Base-by-base conservation (phyloP, 345 rosid species). In the Balakata baccata region DNA sequence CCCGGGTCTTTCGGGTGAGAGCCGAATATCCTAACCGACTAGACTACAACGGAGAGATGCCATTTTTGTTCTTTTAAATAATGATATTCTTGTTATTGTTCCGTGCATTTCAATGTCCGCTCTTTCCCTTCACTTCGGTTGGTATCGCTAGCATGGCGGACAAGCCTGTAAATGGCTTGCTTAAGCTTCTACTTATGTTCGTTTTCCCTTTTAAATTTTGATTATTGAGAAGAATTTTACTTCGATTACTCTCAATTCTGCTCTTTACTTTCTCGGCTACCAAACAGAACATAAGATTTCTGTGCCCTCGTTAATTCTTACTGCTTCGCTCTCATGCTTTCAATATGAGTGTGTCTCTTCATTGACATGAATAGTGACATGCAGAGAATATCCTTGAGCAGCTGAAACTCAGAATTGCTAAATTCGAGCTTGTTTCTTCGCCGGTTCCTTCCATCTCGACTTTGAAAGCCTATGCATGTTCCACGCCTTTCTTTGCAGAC, bases 1-100 rank as follows among this genome's bases (percentile, higher is more conserved):
- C 87, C 88, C 86, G 87, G 85, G 90, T 85, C 90, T 80, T 80
- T 85, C 81, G 85, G 87, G 90, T 87, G 93, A 89, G 89, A 87
- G 88, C 87, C 89, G 82, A 86, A 78, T 86, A 89, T 84, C 91
- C 93, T 86, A 29, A 87, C 93, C 93, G 39, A 80, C 89, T 83
- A 68, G 60, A 68, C 71, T 52, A 68, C 71, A 52, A 52, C 61
- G 60, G 60, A 68, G 2, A n/a, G n/a, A n/a, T n/a, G n/a, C n/a
- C n/a, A n/a, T n/a, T n/a, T n/a, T n/a, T n/a, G n/a, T 3, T 1
- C n/a, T n/a, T n/a, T n/a, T n/a, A n/a, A n/a, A n/a, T n/a, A n/a
- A 1, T 38, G 11, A 0, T 2, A 1, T 2, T 11, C 12, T 29
- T 3, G 3, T 43, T 6, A 6, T 6, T 43, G 8, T 43, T 1